phyloP scores from a whole-genome alignment of 2,329 filamentous ascomycete species.

The Colletotrichum gigasporum region DNA sequence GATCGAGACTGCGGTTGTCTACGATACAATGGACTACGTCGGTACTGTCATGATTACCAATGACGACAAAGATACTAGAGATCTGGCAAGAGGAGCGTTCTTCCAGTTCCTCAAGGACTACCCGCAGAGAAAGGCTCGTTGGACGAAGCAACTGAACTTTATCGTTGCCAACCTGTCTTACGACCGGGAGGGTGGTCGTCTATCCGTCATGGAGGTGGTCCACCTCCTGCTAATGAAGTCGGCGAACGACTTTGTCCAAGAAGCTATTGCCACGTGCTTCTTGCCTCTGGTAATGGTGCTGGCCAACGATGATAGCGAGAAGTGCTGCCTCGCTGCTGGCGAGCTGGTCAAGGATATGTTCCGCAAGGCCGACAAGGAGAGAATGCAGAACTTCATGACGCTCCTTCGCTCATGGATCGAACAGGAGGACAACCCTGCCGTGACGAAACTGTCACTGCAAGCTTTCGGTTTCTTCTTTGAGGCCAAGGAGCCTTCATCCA shows the following conservation, averaged over 20 bases:
- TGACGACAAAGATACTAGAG: constrained; percentile 86
- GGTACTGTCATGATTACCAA: constrained; percentile 96
- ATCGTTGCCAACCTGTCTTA: constrained; percentile 92
- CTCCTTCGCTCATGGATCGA: constrained; percentile 81
- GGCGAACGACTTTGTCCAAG: constrained; percentile 82
- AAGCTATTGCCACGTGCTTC: constrained; percentile 84
- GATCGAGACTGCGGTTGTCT: constrained; percentile 86
- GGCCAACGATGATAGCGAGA: constrained; percentile 86
- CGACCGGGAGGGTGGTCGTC: constrained; percentile 84
- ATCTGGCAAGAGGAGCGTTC: constrained; percentile 88
- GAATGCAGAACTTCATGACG: constrained; percentile 73
- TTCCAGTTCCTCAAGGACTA: constrained; percentile 96
- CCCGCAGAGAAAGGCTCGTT: constrained; percentile 88
- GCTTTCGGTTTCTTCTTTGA: constrained; percentile 88
- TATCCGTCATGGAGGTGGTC: constrained; percentile 93
- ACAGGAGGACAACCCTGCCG: constrained; percentile 75
- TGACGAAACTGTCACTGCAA: constrained; percentile 80
- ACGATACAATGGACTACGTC: constrained; percentile 90
- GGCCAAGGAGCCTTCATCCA: constrained; percentile 64
- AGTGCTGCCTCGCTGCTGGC: constrained; percentile 84
- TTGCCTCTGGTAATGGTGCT: constrained; percentile 86
- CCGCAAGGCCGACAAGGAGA: constrained; percentile 77
- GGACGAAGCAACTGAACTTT: constrained; percentile 89
- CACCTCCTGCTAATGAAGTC: constrained; percentile 89
- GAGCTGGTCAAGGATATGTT: constrained; percentile 85